phyloP scores from a whole-genome alignment of 1,284 basidiomycete species.

The Cryptococcus sp. region DNA sequence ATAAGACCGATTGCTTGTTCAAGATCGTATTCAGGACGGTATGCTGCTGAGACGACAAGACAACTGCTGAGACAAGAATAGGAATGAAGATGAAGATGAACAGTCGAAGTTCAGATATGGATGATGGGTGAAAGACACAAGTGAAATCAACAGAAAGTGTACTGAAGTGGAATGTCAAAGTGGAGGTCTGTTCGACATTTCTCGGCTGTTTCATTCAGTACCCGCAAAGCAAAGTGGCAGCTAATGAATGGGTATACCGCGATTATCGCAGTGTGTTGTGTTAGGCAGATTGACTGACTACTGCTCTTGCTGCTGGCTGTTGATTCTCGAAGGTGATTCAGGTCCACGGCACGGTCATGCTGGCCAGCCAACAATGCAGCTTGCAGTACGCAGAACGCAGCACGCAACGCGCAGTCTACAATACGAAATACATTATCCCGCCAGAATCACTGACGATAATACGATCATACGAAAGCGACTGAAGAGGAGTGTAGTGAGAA shows the following conservation, averaged over 20 bases:
- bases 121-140: background rate
- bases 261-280: too few species aligned
- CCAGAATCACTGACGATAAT: constrained; percentile 2
- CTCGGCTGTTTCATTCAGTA: background rate
- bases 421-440: constrained; percentile 7
- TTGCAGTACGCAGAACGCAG: background rate
- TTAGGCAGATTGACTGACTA: too few species aligned
- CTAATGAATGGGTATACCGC: too few species aligned
- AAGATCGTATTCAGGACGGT: background rate
- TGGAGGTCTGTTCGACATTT: background rate
- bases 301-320: too few species aligned
- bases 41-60: background rate
- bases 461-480: background rate
- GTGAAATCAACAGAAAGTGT: background rate
- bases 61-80: background rate
- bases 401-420: background rate
- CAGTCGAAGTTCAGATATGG: constrained; percentile 1
- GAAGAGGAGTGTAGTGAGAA: background rate
- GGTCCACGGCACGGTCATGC: too few species aligned
- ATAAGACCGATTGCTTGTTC: too few species aligned
- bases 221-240: too few species aligned
- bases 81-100: background rate
- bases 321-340: too few species aligned
- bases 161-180: constrained; percentile 12
- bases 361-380: too few species aligned